Evolutionary conservation across 2,329 filamentous ascomycete species (phyloP).

Genomic region (Aspergillus novoparasiticus): DNA sequence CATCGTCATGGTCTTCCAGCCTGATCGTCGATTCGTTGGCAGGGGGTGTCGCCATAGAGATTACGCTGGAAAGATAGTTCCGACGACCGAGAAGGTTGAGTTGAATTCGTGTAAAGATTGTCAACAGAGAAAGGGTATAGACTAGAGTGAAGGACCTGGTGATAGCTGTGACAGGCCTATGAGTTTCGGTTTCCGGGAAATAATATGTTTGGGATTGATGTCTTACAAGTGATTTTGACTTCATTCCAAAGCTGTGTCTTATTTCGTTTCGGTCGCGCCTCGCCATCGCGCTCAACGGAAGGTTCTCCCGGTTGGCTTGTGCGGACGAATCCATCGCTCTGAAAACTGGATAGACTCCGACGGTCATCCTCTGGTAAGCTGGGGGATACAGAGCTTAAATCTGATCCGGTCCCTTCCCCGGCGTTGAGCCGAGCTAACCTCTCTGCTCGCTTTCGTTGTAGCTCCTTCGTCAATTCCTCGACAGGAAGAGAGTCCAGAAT

Average conservation of each 20-base stretch:
- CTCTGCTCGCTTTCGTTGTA: slow-evolving; percentile 88
- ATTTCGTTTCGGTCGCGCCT: slow-evolving; percentile 65
- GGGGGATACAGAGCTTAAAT: slow-evolving; percentile 59
- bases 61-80: slow-evolving; percentile 94
- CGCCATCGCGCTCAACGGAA: slow-evolving; percentile 50
- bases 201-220: not conserved
- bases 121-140: slow-evolving; percentile 86
- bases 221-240: slow-evolving; percentile 85
- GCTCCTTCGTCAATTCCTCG: slow-evolving; percentile 87
- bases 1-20: slow-evolving; percentile 91
- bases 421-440: slow-evolving; percentile 61
- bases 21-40: slow-evolving; percentile 75
- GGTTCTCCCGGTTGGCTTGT: slow-evolving; percentile 73
- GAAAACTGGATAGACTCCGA: slow-evolving; percentile 72
- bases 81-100: slow-evolving; percentile 93
- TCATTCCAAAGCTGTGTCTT: slow-evolving; percentile 98
- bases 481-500: slow-evolving; percentile 86
- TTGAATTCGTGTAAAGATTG: slow-evolving; percentile 90
- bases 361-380: slow-evolving; percentile 82
- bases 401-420: slow-evolving; percentile 60
- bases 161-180: slow-evolving; percentile 62
- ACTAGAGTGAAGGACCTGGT: slow-evolving; percentile 88
- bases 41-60: slow-evolving; percentile 79
- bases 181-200: slow-evolving; percentile 10
- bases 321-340: slow-evolving; percentile 81